These are phyloP conservation scores for Cercis canadensis DNA, from an alignment of 306 rosid genomes.

Conservation along the genomic window DNA sequence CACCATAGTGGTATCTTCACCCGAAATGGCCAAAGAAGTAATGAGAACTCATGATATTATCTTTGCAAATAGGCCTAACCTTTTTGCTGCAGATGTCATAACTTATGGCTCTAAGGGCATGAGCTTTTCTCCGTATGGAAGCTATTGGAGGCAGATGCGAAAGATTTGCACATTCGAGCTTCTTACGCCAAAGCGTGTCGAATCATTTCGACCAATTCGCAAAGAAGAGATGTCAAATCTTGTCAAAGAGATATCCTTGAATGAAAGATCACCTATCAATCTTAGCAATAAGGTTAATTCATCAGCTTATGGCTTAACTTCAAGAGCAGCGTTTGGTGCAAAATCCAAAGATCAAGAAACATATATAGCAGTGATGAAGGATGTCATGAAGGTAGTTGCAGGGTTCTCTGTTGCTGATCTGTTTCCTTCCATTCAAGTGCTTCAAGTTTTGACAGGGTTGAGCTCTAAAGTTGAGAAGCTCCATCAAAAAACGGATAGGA, in stretches of 20 bases:
- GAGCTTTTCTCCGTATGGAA: slow-evolving; percentile 34
- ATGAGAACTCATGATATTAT: slow-evolving; percentile 46
- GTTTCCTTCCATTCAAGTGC: slow-evolving; percentile 35
- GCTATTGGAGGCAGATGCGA: slow-evolving; percentile 41
- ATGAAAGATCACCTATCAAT: slow-evolving; percentile 41
- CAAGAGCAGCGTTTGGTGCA: slow-evolving; percentile 36
- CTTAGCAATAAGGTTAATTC: slow-evolving; percentile 19
- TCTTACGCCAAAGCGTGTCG: slow-evolving; percentile 27
- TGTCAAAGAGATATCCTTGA: slow-evolving; percentile 21
- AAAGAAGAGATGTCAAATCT: slow-evolving; percentile 34
- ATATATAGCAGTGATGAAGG: slow-evolving; percentile 22
- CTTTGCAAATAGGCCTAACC: slow-evolving; percentile 42
- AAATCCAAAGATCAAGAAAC: slow-evolving; percentile 42
- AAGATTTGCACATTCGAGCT: slow-evolving; percentile 38
- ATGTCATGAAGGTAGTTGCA: slow-evolving; percentile 1
- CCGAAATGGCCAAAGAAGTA: slow-evolving; percentile 48
- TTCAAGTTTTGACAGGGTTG: too few species aligned
- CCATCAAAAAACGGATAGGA: not conserved
- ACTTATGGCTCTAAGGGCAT: slow-evolving; percentile 25
- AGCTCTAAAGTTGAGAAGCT: too few species aligned
- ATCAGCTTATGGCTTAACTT: slow-evolving; percentile 31
- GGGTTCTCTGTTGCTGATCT: slow-evolving; percentile 39
- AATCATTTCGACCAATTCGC: slow-evolving; percentile 32
- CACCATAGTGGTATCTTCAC: slow-evolving; percentile 41
- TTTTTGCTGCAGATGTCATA: slow-evolving; percentile 14